phyloP scores from a whole-genome alignment of 2,329 filamentous ascomycete genomes.

The Aspergillus persii region DNA sequence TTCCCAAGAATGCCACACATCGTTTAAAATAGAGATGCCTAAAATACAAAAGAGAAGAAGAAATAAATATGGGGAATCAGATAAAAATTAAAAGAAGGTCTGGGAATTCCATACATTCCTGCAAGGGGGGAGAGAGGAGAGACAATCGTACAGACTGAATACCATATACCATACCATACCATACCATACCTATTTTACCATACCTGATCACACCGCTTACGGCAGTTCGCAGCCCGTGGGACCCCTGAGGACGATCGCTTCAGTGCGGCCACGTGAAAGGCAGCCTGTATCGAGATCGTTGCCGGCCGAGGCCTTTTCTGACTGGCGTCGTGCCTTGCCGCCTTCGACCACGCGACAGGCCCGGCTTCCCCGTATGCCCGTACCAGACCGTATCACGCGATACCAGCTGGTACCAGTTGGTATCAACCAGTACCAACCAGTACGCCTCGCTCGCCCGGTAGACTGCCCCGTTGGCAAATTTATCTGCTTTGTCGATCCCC shows the following conservation, averaged over 20 bases:
- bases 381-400: neutral
- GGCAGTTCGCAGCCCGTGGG: slow-evolving; percentile 20
- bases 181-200: no score
- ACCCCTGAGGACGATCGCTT: slow-evolving; percentile 25
- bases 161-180: neutral
- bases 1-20: neutral
- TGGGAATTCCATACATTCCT: neutral
- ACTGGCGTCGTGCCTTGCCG: slow-evolving; percentile 1
- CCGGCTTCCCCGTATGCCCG: neutral
- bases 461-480: neutral
- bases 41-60: neutral
- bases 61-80: neutral
- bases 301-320: slow-evolving; percentile 8
- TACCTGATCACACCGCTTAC: slow-evolving; percentile 6
- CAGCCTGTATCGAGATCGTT: slow-evolving; percentile 19
- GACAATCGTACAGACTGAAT: neutral
- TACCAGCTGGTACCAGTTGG: neutral
- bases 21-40: neutral
- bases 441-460: no score
- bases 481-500: neutral
- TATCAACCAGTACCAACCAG: no score
- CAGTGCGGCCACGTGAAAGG: slow-evolving; percentile 22
- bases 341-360: neutral
- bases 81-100: no score
- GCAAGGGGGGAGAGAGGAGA: neutral